Base-by-base conservation (phyloP, 495 filamentous ascomycete genomes). In the Aspergillus diversus region DNA sequence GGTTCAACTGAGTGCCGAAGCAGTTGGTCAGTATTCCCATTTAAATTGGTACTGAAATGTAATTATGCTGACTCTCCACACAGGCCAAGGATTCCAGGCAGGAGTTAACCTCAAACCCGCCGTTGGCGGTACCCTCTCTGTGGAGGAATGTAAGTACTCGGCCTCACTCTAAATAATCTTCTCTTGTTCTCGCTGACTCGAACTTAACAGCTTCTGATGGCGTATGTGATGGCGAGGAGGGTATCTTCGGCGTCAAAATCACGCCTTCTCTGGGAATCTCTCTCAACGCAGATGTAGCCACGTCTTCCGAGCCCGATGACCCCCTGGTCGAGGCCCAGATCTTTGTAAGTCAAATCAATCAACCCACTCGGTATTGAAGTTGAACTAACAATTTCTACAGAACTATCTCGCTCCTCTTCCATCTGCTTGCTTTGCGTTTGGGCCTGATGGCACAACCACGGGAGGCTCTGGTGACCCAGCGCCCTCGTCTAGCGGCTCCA, bases 31-130 rank as follows among this genome's bases (percentile, higher is more conserved):
- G 67, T 57, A 8, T 43, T 50, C 3, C 4, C 15, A 11, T 47
- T 58, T 5, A 57, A 13, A 42, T 4, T 31, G 2, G 2, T 27
- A 27, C 21, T 27, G 21, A 27, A 27, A 27, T 27, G 21, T 27
- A 27, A 27, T 5, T 13, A 12, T 47, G 35, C 62, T 65, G 27
- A 65, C 49, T 33, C 27, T 13, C 9, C 33, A 27, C 21, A 50
- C 57, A 74, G 72, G 66, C 16, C 66, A 73, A 12, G 77, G 77
- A 1, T 71, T 72, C 37, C 67, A 76, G 48, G 63, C 68, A 17
- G 77, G 77, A 1, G 33, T 80, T 9, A 65, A 75, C 32, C 53
- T 80, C 32, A 66, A 73, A 58, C 75, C 74, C 9, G 71, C 68
- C 43, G 47, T 73, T 31, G 68, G 69, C 3, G 74, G 69, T 6